phyloP scores from a whole-genome alignment of 768 basidiomycete genomes.

The Sporobolomyces pararoseus region DNA sequence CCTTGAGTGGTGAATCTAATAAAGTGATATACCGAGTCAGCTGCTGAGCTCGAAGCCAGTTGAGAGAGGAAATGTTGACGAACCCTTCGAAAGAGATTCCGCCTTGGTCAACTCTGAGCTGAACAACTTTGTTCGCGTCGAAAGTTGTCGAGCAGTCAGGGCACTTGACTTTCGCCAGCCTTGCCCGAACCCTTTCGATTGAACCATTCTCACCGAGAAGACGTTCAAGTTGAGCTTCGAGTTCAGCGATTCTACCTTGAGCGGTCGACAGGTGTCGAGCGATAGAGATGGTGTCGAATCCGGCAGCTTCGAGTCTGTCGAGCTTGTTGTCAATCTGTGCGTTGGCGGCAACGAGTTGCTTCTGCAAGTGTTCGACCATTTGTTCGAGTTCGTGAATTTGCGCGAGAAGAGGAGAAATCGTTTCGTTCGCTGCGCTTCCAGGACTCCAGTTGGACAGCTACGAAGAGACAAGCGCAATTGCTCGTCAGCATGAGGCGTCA shows the following conservation, averaged over 20 bases:
- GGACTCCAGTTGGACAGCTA: constrained; percentile 42
- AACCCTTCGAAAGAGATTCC: constrained; percentile 25
- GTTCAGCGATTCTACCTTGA: constrained; percentile 29
- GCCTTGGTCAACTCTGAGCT: constrained; percentile 19
- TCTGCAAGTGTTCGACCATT: constrained; percentile 36
- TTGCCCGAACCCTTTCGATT: constrained; percentile 27
- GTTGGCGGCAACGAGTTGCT: constrained; percentile 71
- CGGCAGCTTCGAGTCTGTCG: constrained; percentile 73
- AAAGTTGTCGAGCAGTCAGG: constrained; percentile 40
- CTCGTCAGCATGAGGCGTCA: neutral
- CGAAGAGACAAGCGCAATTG: constrained; percentile 53
- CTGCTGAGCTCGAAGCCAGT: neutral
- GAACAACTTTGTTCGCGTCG: constrained; percentile 37
- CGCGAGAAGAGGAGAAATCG: constrained; percentile 59
- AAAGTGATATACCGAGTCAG: neutral
- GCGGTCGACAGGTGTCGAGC: constrained; percentile 40
- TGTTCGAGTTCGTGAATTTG: constrained; percentile 70
- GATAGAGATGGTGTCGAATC: constrained; percentile 36
- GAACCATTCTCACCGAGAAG: constrained; percentile 32
- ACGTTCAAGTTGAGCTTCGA: constrained; percentile 40
- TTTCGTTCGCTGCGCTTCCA: constrained; percentile 58
- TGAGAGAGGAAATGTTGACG: too few relatives aligned
- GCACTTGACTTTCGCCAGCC: constrained; percentile 35
- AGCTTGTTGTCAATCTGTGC: constrained; percentile 83
- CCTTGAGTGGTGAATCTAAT: constrained; percentile 3